Percentiles rank a stretch among this genome's conserved stretches.
Evolutionary conservation across 805 yeast species (phyloP).

Genomic region (Clavispora fructus): DNA sequence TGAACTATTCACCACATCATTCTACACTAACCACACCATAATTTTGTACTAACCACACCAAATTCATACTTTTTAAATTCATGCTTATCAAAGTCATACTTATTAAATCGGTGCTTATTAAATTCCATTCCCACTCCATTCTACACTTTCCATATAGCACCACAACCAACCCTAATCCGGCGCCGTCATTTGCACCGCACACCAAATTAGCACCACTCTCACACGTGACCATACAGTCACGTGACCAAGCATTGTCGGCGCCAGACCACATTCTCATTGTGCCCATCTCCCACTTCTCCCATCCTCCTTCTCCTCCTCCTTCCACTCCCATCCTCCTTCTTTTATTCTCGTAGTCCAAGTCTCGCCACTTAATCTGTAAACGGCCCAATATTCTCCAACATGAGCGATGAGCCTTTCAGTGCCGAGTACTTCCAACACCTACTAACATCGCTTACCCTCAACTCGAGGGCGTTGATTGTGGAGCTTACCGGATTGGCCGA

Average conservation of each 20-base stretch:
- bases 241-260: not conserved
- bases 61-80: too few species aligned
- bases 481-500: conserved; percentile 38
- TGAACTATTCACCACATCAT: too few species aligned
- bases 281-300: not conserved
- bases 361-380: conserved; percentile 6
- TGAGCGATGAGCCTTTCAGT: conserved; percentile 20
- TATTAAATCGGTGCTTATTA: too few species aligned
- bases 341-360: conserved; percentile 6
- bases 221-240: not conserved
- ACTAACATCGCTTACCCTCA: conserved; percentile 30
- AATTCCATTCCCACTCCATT: too few species aligned
- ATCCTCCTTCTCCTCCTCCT: not conserved
- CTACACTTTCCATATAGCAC: too few species aligned
- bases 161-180: too few species aligned
- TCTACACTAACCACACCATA: too few species aligned
- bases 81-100: too few species aligned
- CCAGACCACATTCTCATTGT: not conserved
- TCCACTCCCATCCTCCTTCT: not conserved
- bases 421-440: conserved; percentile 27
- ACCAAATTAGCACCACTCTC: too few species aligned
- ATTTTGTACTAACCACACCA: too few species aligned
- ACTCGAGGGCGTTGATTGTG: conserved; percentile 33
- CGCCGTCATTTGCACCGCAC: too few species aligned
- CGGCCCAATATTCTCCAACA: not conserved